Conservation (phyloP, 1,139 yeast genomes). For the Geotrichum histeridarum region DNA sequence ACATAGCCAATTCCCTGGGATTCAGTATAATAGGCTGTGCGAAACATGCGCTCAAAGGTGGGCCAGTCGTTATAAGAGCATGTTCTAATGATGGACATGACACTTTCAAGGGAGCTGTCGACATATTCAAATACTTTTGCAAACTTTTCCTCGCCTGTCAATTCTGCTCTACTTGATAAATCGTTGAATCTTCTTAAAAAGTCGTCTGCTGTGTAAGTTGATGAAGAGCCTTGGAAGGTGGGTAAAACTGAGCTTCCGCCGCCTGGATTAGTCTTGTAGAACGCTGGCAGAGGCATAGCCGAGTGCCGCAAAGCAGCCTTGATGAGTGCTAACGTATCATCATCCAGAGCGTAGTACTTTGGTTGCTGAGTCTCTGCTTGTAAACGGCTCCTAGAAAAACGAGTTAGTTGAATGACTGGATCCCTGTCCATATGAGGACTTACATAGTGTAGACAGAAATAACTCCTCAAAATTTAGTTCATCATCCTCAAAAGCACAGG, state of each 20-base stretch:
- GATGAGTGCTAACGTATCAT: conserved; percentile 13
- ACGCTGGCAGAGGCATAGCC: conserved; percentile 10
- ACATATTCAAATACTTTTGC: conserved; percentile 9
- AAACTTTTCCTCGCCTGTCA: conserved; percentile 15
- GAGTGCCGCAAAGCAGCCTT: conserved; percentile 12
- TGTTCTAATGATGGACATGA: conserved; percentile 14
- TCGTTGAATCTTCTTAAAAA: conserved; percentile 10
- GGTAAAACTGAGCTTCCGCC: conserved; percentile 2
- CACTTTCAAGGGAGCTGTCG: conserved; percentile 9
- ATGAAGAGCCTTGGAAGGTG: conserved; percentile 11
- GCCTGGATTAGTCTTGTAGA: not conserved
- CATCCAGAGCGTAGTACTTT: conserved; percentile 17
- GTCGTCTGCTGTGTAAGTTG: conserved; percentile 10
- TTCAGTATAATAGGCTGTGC: conserved; percentile 15
- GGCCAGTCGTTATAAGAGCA: conserved; percentile 17
- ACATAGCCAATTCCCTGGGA: conserved; percentile 14
- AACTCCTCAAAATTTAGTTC: too few relatives aligned
- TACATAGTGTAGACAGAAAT: too few relatives aligned
- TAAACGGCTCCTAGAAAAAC: not conserved
- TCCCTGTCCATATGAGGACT: too few relatives aligned
- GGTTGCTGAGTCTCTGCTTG: conserved; percentile 2
- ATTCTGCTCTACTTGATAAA: conserved; percentile 5
- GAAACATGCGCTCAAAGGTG: conserved; percentile 14
- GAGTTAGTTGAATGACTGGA: not conserved
- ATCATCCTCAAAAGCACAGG: too few relatives aligned